Percentiles rank a stretch among this genome's conserved stretches.
Evolutionary conservation across 163 green algal species (phyloP).

Genomic region (Scenedesmus sp.): DNA sequence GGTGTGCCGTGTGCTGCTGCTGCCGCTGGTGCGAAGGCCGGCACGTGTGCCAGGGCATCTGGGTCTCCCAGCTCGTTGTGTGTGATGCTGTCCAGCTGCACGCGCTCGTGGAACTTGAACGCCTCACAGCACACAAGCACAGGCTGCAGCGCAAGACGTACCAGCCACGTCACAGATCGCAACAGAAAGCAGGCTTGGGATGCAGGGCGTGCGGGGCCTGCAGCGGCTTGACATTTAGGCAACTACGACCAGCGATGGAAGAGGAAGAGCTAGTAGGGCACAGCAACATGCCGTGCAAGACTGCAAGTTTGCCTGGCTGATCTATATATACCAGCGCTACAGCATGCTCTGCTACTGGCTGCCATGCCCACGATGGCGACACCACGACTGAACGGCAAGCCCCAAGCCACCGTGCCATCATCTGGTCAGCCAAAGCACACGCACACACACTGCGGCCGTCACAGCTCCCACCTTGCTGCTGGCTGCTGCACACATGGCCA

Average conservation of each 20-base stretch:
- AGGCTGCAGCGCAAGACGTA: slow-evolving; percentile 50
- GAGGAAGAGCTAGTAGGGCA: no score
- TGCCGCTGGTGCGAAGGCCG: slow-evolving; percentile 11
- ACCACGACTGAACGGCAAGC: no score
- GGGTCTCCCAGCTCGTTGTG: slow-evolving; percentile 96
- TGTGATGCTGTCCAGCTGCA: slow-evolving; percentile 97
- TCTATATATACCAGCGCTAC: no score
- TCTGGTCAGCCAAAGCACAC: not conserved
- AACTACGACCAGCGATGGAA: no score
- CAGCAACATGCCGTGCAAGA: no score
- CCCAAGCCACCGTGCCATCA: not conserved
- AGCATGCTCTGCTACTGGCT: no score
- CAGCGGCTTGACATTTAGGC: no score
- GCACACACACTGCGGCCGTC: not conserved
- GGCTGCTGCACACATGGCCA: slow-evolving; percentile 87
- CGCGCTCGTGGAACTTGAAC: slow-evolving; percentile 98
- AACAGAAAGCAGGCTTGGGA: no score
- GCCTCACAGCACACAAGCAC: slow-evolving; percentile 96
- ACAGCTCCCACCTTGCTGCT: slow-evolving; percentile 61
- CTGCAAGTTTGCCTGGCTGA: no score
- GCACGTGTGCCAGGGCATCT: slow-evolving; percentile 64
- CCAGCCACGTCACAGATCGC: not conserved
- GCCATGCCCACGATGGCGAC: no score
- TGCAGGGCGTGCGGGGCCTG: no score
- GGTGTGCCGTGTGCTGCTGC: not conserved